Evolutionary conservation across 768 basidiomycete genomes (phyloP).

Genomic region (Hericium alpestre): DNA sequence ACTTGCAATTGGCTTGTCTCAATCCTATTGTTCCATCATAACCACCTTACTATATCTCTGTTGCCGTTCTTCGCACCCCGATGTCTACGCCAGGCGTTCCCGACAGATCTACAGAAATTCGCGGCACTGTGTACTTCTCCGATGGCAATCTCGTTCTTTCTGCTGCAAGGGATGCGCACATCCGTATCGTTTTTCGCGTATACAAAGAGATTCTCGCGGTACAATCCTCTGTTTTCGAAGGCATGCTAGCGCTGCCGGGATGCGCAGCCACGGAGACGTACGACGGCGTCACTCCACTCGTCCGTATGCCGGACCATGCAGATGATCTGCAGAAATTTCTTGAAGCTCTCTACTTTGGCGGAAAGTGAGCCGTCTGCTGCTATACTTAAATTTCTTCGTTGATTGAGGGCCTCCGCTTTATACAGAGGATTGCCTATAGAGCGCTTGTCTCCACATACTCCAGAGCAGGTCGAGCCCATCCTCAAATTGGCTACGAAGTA

Average conservation of each 20-base stretch:
- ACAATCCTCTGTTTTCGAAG: neutral
- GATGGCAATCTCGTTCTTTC: neutral
- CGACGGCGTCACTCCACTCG: slow-evolving; percentile 1
- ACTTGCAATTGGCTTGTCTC: too few species aligned
- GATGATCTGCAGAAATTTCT: slow-evolving; percentile 6
- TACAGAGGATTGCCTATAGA: neutral
- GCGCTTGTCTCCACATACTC: neutral
- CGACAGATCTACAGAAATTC: too few species aligned
- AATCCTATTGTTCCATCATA: too few species aligned
- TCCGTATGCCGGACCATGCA: slow-evolving; percentile 4
- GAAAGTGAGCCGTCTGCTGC: neutral
- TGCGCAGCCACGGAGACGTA: neutral
- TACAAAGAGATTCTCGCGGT: neutral
- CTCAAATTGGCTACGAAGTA: slow-evolving; percentile 10
- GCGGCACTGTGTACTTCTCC: neutral
- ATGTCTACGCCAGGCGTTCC: too few species aligned
- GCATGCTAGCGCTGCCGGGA: neutral
- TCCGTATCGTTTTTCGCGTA: neutral
- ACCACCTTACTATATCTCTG: too few species aligned
- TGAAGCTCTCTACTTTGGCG: neutral
- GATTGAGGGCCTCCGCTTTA: neutral
- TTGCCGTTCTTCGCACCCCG: too few species aligned
- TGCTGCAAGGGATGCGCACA: neutral
- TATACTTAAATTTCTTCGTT: neutral
- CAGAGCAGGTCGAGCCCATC: neutral